Evolutionary conservation across 148 eudicot genomes (phyloP).

Genomic region (Talinum fruticosum): DNA sequence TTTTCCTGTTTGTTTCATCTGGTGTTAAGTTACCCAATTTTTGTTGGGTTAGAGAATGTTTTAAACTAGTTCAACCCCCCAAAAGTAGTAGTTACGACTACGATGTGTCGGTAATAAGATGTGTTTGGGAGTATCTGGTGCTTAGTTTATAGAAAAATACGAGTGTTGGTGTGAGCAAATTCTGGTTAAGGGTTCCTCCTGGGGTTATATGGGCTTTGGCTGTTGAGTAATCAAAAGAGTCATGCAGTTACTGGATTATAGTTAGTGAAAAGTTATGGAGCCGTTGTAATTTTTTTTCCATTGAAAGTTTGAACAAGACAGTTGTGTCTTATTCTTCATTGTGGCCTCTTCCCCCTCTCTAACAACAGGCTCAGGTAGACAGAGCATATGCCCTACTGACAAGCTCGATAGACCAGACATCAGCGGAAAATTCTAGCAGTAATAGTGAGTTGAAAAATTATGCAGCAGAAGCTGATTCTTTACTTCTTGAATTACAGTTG

Average conservation of each 20-base stretch:
- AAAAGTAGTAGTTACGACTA: no score
- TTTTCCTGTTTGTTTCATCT: no score
- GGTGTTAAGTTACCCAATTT: no score
- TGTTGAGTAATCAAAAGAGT: no score
- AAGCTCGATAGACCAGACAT: neutral
- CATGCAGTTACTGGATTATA: neutral
- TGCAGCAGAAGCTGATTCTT: slow-evolving; percentile 21
- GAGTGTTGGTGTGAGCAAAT: neutral
- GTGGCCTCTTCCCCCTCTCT: neutral
- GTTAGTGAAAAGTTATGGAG: neutral
- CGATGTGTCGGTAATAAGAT: no score
- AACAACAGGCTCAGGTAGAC: slow-evolving; percentile 29
- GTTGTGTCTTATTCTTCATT: neutral
- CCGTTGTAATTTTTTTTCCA: no score
- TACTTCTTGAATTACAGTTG: slow-evolving; percentile 29
- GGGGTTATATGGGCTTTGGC: neutral
- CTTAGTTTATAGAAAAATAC: no score
- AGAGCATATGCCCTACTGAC: slow-evolving; percentile 12
- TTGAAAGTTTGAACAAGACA: neutral
- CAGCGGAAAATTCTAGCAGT: neutral
- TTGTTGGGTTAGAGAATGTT: no score
- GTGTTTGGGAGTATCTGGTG: no score
- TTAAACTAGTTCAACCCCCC: no score
- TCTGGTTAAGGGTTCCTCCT: neutral
- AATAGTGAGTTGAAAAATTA: slow-evolving; percentile 8